Percentiles rank a stretch among this genome's conserved stretches.
phyloP scores from a whole-genome alignment of 2,329 filamentous ascomycete genomes.

The Rhinocladiella mackenziei region DNA sequence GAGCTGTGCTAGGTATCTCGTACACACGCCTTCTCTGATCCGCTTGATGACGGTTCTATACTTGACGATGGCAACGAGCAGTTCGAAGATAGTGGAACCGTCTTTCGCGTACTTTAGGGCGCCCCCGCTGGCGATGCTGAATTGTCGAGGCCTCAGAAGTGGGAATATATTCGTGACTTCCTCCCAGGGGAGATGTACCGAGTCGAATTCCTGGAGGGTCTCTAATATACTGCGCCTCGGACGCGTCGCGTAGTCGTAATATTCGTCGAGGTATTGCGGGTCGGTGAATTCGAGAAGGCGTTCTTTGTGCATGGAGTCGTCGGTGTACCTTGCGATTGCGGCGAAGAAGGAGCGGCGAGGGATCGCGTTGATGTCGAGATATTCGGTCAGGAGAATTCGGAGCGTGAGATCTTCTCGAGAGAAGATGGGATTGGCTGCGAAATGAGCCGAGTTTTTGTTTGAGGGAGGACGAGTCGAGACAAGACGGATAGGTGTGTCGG shows the following conservation, averaged over 20 bases:
- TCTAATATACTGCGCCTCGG: constrained; percentile 88
- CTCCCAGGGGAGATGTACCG: constrained; percentile 73
- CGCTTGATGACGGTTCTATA: constrained; percentile 84
- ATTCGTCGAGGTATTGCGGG: constrained; percentile 77
- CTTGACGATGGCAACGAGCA: constrained; percentile 83
- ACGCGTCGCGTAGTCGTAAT: constrained; percentile 92
- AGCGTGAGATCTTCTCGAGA: constrained; percentile 53
- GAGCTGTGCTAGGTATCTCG: constrained; percentile 72
- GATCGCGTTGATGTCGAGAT: constrained; percentile 84
- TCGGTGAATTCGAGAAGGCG: constrained; percentile 79
- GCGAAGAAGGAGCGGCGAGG: constrained; percentile 84
- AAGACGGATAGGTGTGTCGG: constrained; percentile 59
- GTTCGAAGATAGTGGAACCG: constrained; percentile 56
- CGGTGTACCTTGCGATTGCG: constrained; percentile 69
- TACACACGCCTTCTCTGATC: constrained; percentile 82
- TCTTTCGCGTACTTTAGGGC: constrained; percentile 37
- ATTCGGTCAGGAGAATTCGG: constrained; percentile 71
- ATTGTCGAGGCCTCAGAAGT: constrained; percentile 79
- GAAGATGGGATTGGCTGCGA: constrained; percentile 34
- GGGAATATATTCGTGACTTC: constrained; percentile 72
- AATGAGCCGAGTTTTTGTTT: constrained; percentile 24
- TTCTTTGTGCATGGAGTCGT: constrained; percentile 68
- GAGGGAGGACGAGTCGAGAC: constrained; percentile 9
- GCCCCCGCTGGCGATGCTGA: constrained; percentile 81
- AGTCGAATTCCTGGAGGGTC: constrained; percentile 83